Conservation (phyloP, 306 rosid genomes). For the Arachis hypogaea region DNA sequence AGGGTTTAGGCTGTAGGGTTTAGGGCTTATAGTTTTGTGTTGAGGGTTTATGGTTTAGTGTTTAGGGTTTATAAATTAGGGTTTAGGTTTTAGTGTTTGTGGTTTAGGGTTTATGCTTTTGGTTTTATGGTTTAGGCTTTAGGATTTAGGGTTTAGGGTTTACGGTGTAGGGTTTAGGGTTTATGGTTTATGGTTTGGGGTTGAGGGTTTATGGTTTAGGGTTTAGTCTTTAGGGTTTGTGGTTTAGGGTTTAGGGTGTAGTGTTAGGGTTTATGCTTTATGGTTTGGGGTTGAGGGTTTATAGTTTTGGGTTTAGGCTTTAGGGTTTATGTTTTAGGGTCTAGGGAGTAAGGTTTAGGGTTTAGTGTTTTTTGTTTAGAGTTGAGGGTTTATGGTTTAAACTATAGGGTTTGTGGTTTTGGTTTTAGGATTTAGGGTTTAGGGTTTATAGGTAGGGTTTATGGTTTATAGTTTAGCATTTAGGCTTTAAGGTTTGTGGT, state of each 20-base stretch:
- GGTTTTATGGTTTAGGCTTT: too few species aligned
- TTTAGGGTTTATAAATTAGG: too few species aligned
- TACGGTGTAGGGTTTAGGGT: conserved; percentile 27
- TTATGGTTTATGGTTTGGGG: conserved; percentile 27
- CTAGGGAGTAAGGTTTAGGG: neutral
- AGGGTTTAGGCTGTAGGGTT: too few species aligned
- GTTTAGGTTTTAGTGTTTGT: too few species aligned
- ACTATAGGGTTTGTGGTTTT: conserved; percentile 1
- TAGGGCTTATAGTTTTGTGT: too few species aligned
- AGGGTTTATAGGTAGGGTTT: neutral
- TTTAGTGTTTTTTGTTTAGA: neutral
- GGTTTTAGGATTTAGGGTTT: conserved; percentile 5
- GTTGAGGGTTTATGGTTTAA: conserved; percentile 1
- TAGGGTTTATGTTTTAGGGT: conserved; percentile 31
- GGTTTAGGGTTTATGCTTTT: too few species aligned
- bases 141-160: neutral
- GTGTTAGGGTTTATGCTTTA: conserved; percentile 34
- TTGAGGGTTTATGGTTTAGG: conserved; percentile 24
- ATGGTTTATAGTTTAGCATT: neutral
- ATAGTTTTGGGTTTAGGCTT: conserved; percentile 6
- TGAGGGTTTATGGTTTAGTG: too few species aligned
- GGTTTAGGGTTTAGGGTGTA: conserved; percentile 31
- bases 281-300: neutral
- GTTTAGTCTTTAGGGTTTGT: conserved; percentile 24
- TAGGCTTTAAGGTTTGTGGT: neutral